Base-by-base conservation (phyloP, 2,329 filamentous ascomycete species). In the Fusarium sp. region DNA sequence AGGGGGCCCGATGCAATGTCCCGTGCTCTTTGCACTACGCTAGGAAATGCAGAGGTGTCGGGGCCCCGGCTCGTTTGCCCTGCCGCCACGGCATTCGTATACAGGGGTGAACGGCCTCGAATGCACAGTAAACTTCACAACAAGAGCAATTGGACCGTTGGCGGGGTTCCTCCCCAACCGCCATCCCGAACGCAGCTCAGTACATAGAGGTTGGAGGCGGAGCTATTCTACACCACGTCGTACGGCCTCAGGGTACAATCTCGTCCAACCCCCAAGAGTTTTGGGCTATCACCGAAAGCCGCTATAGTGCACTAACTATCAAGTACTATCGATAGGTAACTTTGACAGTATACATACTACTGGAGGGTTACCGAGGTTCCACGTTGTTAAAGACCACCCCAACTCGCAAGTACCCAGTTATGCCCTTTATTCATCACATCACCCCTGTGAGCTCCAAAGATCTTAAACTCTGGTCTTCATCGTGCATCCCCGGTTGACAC, bases 21-120 rank as follows among this genome's bases (percentile, higher is more conserved):
- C 32, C 19, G 42, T 64, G 56, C 39, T 49, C 51, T 27, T 44
- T 61, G 42, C 4, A 7, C 45, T 43, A 39, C 39, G 44, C 32
- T 49, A 35, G 41, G 21, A 51, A 46, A 42, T 38, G 33, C 31
- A 45, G 7, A 57, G 37, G 56, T 31, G 49, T 65, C 61, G 48
- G 57, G 55, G 61, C 45, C 52, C 38, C 61, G 53, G 57, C 57
- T 58, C 61, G 43, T 44, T 54, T 49, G 37, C 61, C 56, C 50
- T 65, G 48, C 55, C 50, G 61, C 48, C 52, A 54, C 61, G 61
- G 61, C 61, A 65, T 54, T 62, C 52, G 52, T 65, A 47, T 42
- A 50, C 61, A 64, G 43, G 61, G 61, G 38, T 53, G 35, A 23
- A 61, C 32, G 37, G 45, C 31, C 59, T 65, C 61, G 7, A 4